phyloP scores from a whole-genome alignment of 345 rosid genomes.

The Eucalyptus pumila region DNA sequence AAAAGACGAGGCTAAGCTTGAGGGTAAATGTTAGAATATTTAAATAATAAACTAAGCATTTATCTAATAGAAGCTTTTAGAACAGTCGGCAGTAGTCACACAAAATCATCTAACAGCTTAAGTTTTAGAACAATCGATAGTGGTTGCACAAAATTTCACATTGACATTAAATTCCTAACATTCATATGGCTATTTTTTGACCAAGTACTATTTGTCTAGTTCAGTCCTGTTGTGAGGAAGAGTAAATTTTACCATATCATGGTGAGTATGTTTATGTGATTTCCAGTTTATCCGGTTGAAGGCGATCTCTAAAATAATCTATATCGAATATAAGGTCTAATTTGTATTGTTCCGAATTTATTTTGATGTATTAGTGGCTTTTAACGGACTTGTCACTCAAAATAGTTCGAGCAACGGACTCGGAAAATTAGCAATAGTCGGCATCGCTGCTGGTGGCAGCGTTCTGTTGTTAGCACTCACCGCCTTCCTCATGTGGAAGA shows the following conservation, averaged over 20 bases:
- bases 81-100: fast-evolving
- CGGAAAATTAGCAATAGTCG: conserved; percentile 9
- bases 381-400: background rate
- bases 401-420: background rate
- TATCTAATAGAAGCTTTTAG: too few relatives aligned
- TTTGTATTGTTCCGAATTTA: background rate
- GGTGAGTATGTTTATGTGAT: background rate
- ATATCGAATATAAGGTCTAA: background rate
- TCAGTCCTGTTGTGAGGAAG: background rate
- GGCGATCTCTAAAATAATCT: background rate
- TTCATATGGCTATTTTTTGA: background rate
- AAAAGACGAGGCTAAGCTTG: too few relatives aligned
- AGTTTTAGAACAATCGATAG: too few relatives aligned
- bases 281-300: background rate
- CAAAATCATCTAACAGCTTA: too few relatives aligned
- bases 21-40: too few relatives aligned
- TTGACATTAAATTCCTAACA: background rate
- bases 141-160: too few relatives aligned
- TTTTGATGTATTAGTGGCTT: conserved; percentile 15
- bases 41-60: too few relatives aligned
- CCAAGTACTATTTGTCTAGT: background rate
- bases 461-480: conserved; percentile 23
- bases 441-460: conserved; percentile 28
- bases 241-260: background rate
- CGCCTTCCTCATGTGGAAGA: conserved; percentile 32